These are phyloP conservation scores for Histomonas meleagridis DNA, from an alignment of 208 protist species.

Conservation along the genomic window DNA sequence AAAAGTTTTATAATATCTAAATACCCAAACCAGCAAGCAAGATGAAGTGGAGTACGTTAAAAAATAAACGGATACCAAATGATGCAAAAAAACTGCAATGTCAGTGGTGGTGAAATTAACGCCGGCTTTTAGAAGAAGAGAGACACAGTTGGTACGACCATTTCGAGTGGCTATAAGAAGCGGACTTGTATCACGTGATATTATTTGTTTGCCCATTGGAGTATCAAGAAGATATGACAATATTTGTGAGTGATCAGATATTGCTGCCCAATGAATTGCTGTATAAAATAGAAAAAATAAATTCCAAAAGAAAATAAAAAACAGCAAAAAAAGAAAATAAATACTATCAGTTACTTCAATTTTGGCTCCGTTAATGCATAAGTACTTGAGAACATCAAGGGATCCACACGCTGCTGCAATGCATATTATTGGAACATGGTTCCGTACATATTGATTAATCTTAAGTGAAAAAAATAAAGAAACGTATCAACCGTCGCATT, in stretches of 20 bases:
- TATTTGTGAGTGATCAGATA: not conserved
- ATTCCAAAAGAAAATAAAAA: not conserved
- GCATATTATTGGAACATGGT: not conserved
- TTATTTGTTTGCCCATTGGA: not conserved
- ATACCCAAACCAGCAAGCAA: not conserved
- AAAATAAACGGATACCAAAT: too few species aligned
- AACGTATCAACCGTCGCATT: not conserved
- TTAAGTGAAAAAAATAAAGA: not conserved
- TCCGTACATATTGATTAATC: not conserved
- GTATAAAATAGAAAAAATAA: not conserved
- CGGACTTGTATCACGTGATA: not conserved
- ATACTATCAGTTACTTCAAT: not conserved
- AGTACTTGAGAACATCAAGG: not conserved
- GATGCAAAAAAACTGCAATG: too few species aligned
- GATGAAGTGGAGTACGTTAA: slow-evolving; percentile 15
- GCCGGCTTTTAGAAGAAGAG: not conserved
- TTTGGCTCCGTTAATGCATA: not conserved
- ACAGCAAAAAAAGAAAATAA: not conserved
- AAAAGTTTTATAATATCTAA: slow-evolving; percentile 5
- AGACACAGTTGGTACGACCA: not conserved
- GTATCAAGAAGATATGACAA: not conserved
- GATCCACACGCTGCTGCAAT: slow-evolving; percentile 23
- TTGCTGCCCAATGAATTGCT: slow-evolving; percentile 21
- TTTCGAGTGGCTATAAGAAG: not conserved
- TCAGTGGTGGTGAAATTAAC: not conserved